Percentiles rank a stretch among this genome's conserved stretches.
These are phyloP conservation scores for Fusarium sublunatum DNA, from an alignment of 2,329 filamentous ascomycete genomes.

Conservation along the genomic window DNA sequence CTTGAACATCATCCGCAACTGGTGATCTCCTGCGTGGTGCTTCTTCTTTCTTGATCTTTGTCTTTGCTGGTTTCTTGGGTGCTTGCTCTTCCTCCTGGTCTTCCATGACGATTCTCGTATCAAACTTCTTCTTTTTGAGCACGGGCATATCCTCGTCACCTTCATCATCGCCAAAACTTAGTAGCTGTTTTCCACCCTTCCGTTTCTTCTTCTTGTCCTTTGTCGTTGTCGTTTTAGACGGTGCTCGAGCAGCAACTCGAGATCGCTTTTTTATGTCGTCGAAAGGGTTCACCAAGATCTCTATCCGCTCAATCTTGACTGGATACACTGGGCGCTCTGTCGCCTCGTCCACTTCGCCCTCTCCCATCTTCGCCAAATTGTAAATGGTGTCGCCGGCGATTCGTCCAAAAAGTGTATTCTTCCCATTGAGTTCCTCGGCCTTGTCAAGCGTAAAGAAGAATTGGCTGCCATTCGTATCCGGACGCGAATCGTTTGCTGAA, in stretches of 20 bases:
- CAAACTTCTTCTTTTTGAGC: slow-evolving; percentile 81
- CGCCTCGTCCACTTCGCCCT: slow-evolving; percentile 82
- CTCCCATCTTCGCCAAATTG: slow-evolving; percentile 93
- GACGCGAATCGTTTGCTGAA: slow-evolving; percentile 90
- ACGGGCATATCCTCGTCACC: slow-evolving; percentile 65
- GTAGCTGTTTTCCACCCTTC: slow-evolving; percentile 78
- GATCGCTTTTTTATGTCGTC: slow-evolving; percentile 80
- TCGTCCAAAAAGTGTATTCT: slow-evolving; percentile 93
- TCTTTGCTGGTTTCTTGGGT: slow-evolving; percentile 44
- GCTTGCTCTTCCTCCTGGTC: slow-evolving; percentile 53
- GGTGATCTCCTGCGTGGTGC: slow-evolving; percentile 36
- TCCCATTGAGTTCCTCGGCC: slow-evolving; percentile 84
- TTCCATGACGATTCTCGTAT: slow-evolving; percentile 76
- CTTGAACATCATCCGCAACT: slow-evolving; percentile 28
- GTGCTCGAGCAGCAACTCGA: slow-evolving; percentile 63
- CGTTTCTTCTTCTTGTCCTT: slow-evolving; percentile 75
- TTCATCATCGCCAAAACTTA: slow-evolving; percentile 82
- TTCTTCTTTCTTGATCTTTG: slow-evolving; percentile 48
- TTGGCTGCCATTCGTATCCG: slow-evolving; percentile 89
- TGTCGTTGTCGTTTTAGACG: slow-evolving; percentile 52
- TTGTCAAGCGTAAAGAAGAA: slow-evolving; percentile 95
- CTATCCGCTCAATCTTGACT: slow-evolving; percentile 77
- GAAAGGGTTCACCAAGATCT: slow-evolving; percentile 85
- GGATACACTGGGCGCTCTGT: slow-evolving; percentile 88
- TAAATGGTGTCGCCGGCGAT: slow-evolving; percentile 95